These are phyloP conservation scores for Fusarium subtropicale DNA, from an alignment of 2,329 filamentous ascomycete species.

Conservation along the genomic window DNA sequence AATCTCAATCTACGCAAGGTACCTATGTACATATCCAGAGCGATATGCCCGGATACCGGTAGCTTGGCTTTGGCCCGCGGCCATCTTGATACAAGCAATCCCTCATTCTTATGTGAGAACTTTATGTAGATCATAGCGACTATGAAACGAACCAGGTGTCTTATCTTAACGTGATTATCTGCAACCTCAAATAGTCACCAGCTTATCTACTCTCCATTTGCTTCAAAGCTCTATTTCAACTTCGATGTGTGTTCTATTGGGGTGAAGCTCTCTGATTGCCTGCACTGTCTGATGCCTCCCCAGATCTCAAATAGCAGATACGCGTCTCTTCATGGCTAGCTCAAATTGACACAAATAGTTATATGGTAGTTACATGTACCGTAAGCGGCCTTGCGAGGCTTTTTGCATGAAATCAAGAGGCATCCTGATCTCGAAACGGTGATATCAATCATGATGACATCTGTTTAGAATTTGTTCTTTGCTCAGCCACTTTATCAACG, in stretches of 20 bases:
- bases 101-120: not conserved
- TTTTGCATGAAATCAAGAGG: constrained; percentile 17
- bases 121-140: not conserved
- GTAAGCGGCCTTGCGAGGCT: constrained; percentile 25
- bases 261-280: not conserved
- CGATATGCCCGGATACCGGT: not conserved
- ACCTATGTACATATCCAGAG: not conserved
- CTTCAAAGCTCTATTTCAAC: not conserved
- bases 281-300: constrained; percentile 14
- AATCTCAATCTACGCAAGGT: not conserved
- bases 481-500: constrained; percentile 22
- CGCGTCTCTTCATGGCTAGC: not conserved
- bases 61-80: not conserved
- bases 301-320: not conserved
- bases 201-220: no score
- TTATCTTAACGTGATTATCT: constrained; percentile 5
- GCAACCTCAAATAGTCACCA: not conserved
- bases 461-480: not conserved
- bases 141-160: not conserved
- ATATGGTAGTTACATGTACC: no score
- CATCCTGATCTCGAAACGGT: constrained; percentile 15
- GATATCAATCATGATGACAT: constrained; percentile 3
- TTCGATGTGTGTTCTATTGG: not conserved
- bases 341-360: not conserved
- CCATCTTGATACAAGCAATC: not conserved